Percentiles rank a stretch among this genome's conserved stretches.
These are phyloP conservation scores for Crotalaria pallida DNA, from an alignment of 306 rosid species.

Conservation along the genomic window DNA sequence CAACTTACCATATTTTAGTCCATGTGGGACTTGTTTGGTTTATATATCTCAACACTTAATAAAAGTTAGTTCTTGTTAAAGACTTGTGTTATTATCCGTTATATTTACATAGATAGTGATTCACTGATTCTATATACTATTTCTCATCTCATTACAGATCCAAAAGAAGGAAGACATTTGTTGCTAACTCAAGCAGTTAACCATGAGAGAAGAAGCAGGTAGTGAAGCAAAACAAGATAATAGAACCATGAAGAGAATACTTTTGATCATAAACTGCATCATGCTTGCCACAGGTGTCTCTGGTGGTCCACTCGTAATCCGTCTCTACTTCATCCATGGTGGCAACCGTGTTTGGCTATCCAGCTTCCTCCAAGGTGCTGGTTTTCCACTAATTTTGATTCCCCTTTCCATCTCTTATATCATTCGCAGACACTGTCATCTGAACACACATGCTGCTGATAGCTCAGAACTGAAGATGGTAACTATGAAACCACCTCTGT, in stretches of 20 bases:
- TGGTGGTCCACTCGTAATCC: conserved; percentile 36
- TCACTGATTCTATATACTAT: too few relatives aligned
- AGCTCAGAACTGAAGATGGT: background rate
- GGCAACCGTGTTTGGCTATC: background rate
- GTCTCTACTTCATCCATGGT: background rate
- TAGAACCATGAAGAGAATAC: conserved; percentile 12
- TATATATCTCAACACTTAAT: too few relatives aligned
- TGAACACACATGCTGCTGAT: background rate
- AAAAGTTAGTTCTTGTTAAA: too few relatives aligned
- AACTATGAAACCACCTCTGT: conserved; percentile 29
- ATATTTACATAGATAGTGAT: too few relatives aligned
- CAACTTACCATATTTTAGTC: too few relatives aligned
- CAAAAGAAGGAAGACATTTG: too few relatives aligned
- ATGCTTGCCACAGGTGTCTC: conserved; percentile 28
- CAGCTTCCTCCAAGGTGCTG: background rate
- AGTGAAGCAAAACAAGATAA: background rate
- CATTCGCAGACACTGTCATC: conserved; percentile 27
- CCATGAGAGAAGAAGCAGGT: too few relatives aligned
- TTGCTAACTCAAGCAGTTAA: too few relatives aligned
- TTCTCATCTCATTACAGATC: too few relatives aligned
- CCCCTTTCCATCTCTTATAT: conserved; percentile 25
- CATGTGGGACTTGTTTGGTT: too few relatives aligned
- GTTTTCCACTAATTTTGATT: conserved; percentile 6
- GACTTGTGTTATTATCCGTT: too few relatives aligned
- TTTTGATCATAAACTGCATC: conserved; percentile 32